Percentiles rank a stretch among this genome's conserved stretches.
phyloP scores from a whole-genome alignment of 371 early-diverging fungal genomes.

The Batkoa obscura region DNA sequence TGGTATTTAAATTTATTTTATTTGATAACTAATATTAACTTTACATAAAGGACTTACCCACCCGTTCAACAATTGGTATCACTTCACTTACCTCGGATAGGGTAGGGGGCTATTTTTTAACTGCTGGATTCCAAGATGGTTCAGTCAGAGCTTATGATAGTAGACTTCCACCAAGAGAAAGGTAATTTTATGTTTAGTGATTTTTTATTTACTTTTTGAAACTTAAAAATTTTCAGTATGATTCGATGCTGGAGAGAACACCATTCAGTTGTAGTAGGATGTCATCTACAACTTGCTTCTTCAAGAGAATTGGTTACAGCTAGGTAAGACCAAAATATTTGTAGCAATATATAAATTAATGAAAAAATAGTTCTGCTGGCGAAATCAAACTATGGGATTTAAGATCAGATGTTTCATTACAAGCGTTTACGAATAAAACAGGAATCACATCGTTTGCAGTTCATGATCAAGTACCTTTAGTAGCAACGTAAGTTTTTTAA shows the following conservation, averaged over 20 bases:
- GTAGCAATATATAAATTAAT: neutral
- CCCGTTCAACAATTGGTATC: slow-evolving; percentile 35
- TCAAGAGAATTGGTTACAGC: slow-evolving; percentile 36
- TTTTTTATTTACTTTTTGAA: neutral
- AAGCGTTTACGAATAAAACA: slow-evolving; percentile 22
- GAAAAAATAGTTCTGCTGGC: slow-evolving; percentile 26
- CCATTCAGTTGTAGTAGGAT: slow-evolving; percentile 33
- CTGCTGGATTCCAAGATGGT: slow-evolving; percentile 71
- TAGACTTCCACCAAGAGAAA: slow-evolving; percentile 27
- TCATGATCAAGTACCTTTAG: slow-evolving; percentile 36
- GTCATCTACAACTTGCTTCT: slow-evolving; percentile 39
- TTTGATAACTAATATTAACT: neutral
- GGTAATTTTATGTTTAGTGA: slow-evolving; percentile 13
- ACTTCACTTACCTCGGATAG: slow-evolving; percentile 55
- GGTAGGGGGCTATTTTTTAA: slow-evolving; percentile 36
- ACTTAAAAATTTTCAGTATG: slow-evolving; percentile 15
- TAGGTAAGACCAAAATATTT: slow-evolving; percentile 9
- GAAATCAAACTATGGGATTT: slow-evolving; percentile 73
- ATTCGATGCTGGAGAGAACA: slow-evolving; percentile 45
- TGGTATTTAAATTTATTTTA: slow-evolving; percentile 18
- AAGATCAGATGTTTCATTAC: slow-evolving; percentile 26
- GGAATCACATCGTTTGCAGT: slow-evolving; percentile 38
- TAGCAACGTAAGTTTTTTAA: slow-evolving; percentile 26
- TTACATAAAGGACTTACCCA: slow-evolving; percentile 30
- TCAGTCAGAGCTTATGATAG: slow-evolving; percentile 58